These are phyloP conservation scores for Rhinocladiella similis DNA, from an alignment of 2,329 filamentous ascomycete species.

Conservation along the genomic window DNA sequence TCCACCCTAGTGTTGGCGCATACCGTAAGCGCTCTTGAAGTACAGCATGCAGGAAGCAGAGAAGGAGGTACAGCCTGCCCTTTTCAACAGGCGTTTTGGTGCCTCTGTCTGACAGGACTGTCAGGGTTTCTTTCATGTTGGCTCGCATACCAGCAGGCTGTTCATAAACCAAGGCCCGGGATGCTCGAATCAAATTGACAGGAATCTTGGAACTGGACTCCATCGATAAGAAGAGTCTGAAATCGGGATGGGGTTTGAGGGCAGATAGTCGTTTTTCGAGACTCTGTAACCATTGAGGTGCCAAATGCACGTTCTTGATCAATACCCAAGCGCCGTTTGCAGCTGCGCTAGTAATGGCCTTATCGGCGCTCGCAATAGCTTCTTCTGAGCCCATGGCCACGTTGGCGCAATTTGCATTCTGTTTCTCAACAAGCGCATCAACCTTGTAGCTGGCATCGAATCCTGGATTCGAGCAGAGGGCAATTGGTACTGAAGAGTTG, in stretches of 20 bases:
- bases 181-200: slow-evolving; percentile 90
- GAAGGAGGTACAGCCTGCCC: slow-evolving; percentile 80
- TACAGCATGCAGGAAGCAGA: slow-evolving; percentile 94
- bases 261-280: slow-evolving; percentile 95
- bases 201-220: slow-evolving; percentile 96
- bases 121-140: slow-evolving; percentile 98
- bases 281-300: slow-evolving; percentile 93
- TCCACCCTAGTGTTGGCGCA: slow-evolving; percentile 92
- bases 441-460: slow-evolving; percentile 99
- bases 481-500: slow-evolving; percentile 78
- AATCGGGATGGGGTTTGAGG: slow-evolving; percentile 88
- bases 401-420: slow-evolving; percentile 81
- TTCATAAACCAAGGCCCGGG: slow-evolving; percentile 94
- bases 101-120: slow-evolving; percentile 73
- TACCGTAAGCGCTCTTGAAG: slow-evolving; percentile 94
- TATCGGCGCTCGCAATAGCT: slow-evolving; percentile 87
- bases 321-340: slow-evolving; percentile 93
- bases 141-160: slow-evolving; percentile 94
- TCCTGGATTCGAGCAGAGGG: slow-evolving; percentile 89
- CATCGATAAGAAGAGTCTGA: slow-evolving; percentile 96
- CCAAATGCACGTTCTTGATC: slow-evolving; percentile 97
- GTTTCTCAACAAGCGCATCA: slow-evolving; percentile 85
- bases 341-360: slow-evolving; percentile 89
- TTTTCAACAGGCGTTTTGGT: slow-evolving; percentile 86
- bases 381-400: slow-evolving; percentile 99